phyloP scores from a whole-genome alignment of 179 eudicot species.

The Beta lomatogona region DNA sequence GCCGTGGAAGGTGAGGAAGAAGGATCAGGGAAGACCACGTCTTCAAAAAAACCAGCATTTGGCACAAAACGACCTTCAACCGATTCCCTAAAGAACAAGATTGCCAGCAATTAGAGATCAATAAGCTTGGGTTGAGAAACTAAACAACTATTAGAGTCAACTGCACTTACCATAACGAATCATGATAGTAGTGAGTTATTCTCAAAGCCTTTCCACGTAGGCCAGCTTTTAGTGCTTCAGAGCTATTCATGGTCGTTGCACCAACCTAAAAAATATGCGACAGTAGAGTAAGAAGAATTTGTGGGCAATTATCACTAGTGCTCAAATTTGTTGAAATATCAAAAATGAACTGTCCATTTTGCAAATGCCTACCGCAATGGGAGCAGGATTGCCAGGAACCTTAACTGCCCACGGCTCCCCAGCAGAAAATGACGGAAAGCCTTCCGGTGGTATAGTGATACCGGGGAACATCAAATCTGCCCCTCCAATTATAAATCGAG shows the following conservation, averaged over 20 bases:
- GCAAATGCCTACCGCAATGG: constrained; percentile 65
- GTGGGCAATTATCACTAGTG: background rate
- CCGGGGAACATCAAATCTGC: constrained; percentile 99
- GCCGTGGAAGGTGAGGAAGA: constrained; percentile 41
- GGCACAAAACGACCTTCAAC: constrained; percentile 80
- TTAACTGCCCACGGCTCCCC: constrained; percentile 94
- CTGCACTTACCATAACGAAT: constrained; percentile 70
- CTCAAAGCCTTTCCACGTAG: constrained; percentile 93
- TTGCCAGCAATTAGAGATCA: constrained; percentile 13
- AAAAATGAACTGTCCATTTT: background rate
- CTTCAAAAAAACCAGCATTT: constrained; percentile 84
- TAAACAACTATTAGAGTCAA: background rate
- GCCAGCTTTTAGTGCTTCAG: constrained; percentile 89
- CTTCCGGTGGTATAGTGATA: constrained; percentile 66
- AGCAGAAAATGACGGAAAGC: constrained; percentile 71
- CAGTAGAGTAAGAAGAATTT: constrained; percentile 1
- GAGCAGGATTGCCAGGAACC: constrained; percentile 87
- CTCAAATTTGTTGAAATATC: background rate
- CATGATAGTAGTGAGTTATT: constrained; percentile 73
- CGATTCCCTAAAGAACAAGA: constrained; percentile 64
- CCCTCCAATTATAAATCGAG: constrained; percentile 85
- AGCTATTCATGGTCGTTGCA: constrained; percentile 77
- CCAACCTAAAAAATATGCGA: constrained; percentile 63
- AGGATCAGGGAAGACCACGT: constrained; percentile 83
- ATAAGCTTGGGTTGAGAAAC: background rate